Evolutionary conservation across 495 filamentous ascomycete species (phyloP).

Genomic region (Xylaria grammica): DNA sequence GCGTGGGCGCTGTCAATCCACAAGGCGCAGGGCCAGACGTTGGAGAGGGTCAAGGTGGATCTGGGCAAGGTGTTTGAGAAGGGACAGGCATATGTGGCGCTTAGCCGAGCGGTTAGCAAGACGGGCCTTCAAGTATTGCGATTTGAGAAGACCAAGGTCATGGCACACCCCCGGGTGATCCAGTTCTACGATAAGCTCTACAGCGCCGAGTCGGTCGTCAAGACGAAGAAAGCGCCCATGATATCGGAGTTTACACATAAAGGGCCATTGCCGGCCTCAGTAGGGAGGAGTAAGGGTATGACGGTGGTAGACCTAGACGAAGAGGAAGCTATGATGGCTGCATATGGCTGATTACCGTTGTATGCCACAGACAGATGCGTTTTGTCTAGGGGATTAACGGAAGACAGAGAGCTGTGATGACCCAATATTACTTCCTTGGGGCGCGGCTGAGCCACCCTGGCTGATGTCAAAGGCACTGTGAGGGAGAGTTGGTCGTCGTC

Average conservation of each 20-base stretch:
- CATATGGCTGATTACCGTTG: conserved; percentile 37
- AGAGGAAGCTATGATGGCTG: conserved; percentile 43
- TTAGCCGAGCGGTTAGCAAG: conserved; percentile 84
- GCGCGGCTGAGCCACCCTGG: too few relatives aligned
- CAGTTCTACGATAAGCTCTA: conserved; percentile 84
- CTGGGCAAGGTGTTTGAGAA: conserved; percentile 93
- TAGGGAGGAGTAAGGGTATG: conserved; percentile 16
- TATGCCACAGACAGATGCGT: background rate
- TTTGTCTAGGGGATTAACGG: too few relatives aligned
- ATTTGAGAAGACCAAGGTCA: conserved; percentile 89
- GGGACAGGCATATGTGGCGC: conserved; percentile 85
- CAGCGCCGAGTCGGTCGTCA: conserved; percentile 54
- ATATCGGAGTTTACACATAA: conserved; percentile 39
- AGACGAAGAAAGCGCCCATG: conserved; percentile 32
- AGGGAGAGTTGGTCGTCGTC: too few relatives aligned
- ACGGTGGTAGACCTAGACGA: conserved; percentile 37
- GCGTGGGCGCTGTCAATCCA: conserved; percentile 98
- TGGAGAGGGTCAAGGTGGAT: conserved; percentile 94
- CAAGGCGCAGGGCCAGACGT: conserved; percentile 96
- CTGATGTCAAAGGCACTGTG: too few relatives aligned
- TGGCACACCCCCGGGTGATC: conserved; percentile 88
- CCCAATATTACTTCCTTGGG: too few relatives aligned
- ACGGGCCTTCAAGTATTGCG: conserved; percentile 85
- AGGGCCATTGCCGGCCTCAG: conserved; percentile 12
- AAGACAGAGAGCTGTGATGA: too few relatives aligned